Evolutionary conservation across 169 alveolate species (phyloP).

Genomic region (Prorocentrum cordatum): DNA sequence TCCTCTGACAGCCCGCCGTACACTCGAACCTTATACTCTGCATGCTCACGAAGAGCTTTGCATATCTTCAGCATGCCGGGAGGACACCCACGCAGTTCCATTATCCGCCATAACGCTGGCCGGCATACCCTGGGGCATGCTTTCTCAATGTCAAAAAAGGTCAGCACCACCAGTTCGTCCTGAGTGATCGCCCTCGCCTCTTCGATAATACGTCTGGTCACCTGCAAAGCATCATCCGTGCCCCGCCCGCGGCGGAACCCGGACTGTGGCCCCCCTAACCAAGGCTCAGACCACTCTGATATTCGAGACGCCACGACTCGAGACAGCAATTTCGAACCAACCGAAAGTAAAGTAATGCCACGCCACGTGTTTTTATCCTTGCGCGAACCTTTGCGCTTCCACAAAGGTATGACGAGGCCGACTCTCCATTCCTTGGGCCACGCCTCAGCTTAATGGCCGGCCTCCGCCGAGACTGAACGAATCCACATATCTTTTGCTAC

Average conservation of each 20-base stretch:
- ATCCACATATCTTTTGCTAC: background rate
- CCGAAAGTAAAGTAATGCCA: background rate
- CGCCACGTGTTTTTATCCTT: background rate
- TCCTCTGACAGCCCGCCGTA: background rate
- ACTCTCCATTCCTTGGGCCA: background rate
- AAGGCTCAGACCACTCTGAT: background rate
- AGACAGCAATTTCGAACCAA: background rate
- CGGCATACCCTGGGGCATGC: background rate
- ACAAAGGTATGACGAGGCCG: background rate
- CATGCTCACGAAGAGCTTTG: background rate
- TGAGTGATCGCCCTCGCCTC: background rate
- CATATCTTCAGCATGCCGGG: background rate
- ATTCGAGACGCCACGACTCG: background rate
- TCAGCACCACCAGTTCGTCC: background rate
- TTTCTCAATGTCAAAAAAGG: slow-evolving; percentile 1
- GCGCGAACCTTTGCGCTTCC: background rate
- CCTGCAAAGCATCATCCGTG: background rate
- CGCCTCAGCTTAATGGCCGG: background rate
- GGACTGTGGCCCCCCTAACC: background rate
- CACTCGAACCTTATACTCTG: background rate
- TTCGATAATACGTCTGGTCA: background rate
- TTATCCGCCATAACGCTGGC: background rate
- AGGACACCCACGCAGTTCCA: background rate
- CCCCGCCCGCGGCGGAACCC: background rate
- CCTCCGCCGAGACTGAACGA: background rate